Percentiles rank a stretch among this genome's conserved stretches.
phyloP scores from a whole-genome alignment of 257 asterid genomes.

The Schizonepeta tenuifolia region DNA sequence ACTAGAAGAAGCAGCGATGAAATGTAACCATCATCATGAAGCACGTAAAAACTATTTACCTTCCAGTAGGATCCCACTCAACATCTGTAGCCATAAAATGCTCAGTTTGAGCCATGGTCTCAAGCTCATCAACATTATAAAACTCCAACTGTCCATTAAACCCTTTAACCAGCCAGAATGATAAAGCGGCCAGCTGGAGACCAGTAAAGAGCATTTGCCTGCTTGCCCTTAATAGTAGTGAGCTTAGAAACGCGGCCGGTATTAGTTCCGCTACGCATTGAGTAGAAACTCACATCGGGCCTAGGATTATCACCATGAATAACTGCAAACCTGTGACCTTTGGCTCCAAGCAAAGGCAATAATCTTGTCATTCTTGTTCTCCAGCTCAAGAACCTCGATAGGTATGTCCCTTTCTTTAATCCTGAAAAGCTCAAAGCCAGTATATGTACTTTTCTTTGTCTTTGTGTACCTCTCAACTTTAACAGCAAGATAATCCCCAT shows the following conservation, averaged over 20 bases:
- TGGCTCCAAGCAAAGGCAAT: slow-evolving; percentile 97
- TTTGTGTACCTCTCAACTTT: slow-evolving; percentile 87
- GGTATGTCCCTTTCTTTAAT: slow-evolving; percentile 93
- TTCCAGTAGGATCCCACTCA: slow-evolving; percentile 99
- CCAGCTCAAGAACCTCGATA: slow-evolving; percentile 90
- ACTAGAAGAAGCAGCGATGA: background rate
- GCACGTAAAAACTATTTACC: slow-evolving; percentile 48
- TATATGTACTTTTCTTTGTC: slow-evolving; percentile 82
- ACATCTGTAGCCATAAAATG: slow-evolving; percentile 97
- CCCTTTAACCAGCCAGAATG: slow-evolving; percentile 81
- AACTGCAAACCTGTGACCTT: slow-evolving; percentile 91
- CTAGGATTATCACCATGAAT: slow-evolving; percentile 91
- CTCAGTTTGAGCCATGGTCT: slow-evolving; percentile 88
- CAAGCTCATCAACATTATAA: slow-evolving; percentile 94
- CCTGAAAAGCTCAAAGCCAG: slow-evolving; percentile 94
- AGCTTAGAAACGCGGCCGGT: slow-evolving; percentile 85
- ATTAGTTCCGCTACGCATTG: slow-evolving; percentile 67
- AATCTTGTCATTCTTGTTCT: slow-evolving; percentile 84
- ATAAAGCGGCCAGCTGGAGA: slow-evolving; percentile 91
- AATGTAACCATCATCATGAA: background rate
- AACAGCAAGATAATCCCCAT: slow-evolving; percentile 93
- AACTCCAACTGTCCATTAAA: slow-evolving; percentile 93
- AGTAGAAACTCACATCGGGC: slow-evolving; percentile 90
- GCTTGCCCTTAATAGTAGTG: slow-evolving; percentile 80
- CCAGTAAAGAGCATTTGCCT: slow-evolving; percentile 95